A percentile compares a stretch with the other conserved stretches of the same genome.
These are phyloP conservation scores for Suillus decipiens DNA, from an alignment of 768 basidiomycete genomes.

Conservation along the genomic window DNA sequence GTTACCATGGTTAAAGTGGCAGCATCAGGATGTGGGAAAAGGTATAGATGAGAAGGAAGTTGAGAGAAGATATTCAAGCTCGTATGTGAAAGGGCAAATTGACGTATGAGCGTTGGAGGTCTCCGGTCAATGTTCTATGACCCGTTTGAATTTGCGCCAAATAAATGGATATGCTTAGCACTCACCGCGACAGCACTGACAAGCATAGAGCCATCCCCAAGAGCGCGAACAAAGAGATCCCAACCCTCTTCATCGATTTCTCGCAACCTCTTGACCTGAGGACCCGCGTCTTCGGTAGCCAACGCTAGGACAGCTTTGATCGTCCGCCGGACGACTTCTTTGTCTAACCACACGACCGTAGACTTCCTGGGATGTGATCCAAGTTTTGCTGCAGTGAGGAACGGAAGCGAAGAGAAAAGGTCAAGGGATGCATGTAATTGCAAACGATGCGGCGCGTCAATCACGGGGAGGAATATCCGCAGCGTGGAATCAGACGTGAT, in stretches of 20 bases:
- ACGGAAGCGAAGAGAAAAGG: conserved; percentile 58
- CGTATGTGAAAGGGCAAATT: conserved; percentile 72
- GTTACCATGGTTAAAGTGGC: conserved; percentile 59
- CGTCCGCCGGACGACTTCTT: conserved; percentile 53
- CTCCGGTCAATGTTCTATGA: conserved; percentile 83
- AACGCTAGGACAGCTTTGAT: conserved; percentile 45
- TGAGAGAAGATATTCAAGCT: conserved; percentile 48
- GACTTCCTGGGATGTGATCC: conserved; percentile 37
- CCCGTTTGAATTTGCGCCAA: background rate
- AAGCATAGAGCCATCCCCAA: conserved; percentile 72
- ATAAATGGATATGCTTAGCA: conserved; percentile 14
- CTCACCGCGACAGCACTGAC: conserved; percentile 74
- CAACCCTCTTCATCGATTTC: conserved; percentile 72
- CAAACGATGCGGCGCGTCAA: conserved; percentile 81
- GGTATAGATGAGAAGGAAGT: conserved; percentile 51
- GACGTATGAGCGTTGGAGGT: conserved; percentile 80
- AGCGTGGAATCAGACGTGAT: conserved; percentile 81
- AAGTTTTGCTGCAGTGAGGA: conserved; percentile 36
- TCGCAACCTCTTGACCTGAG: conserved; percentile 43
- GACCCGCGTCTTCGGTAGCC: conserved; percentile 4
- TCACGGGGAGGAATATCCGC: conserved; percentile 83
- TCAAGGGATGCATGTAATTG: conserved; percentile 85
- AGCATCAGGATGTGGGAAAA: conserved; percentile 50
- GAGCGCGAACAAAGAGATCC: conserved; percentile 77
- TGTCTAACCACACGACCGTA: conserved; percentile 69